Percentiles rank a stretch among this genome's conserved stretches.
Conservation (phyloP, 2,329 filamentous ascomycete species). For the Myotisia sp. region DNA sequence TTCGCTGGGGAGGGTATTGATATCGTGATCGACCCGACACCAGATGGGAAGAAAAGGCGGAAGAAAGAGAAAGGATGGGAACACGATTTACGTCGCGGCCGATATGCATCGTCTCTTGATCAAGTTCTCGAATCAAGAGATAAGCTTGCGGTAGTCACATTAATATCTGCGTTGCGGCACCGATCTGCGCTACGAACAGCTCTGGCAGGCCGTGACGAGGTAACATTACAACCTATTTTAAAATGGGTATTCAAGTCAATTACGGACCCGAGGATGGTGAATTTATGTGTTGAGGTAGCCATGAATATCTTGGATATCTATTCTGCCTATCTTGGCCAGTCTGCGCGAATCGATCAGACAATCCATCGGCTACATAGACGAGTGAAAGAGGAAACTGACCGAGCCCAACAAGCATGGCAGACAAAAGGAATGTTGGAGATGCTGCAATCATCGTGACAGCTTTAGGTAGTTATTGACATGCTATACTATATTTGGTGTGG, state of each 20-base stretch:
- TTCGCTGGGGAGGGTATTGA: constrained; percentile 73
- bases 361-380: constrained; percentile 55
- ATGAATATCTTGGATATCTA: constrained; percentile 79
- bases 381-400: constrained; percentile 65
- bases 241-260: constrained; percentile 72
- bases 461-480: neutral
- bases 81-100: constrained; percentile 59
- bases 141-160: constrained; percentile 53
- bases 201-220: constrained; percentile 66
- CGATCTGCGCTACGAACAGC: constrained; percentile 71
- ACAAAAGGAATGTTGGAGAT: constrained; percentile 82
- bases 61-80: constrained; percentile 67
- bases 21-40: constrained; percentile 61
- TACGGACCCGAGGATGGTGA: constrained; percentile 65
- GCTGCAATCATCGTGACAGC: constrained; percentile 29
- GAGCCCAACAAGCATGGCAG: constrained; percentile 66
- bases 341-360: constrained; percentile 54
- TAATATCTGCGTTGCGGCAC: constrained; percentile 74
- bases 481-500: too few species aligned
- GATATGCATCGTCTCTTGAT: constrained; percentile 67
- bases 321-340: constrained; percentile 60
- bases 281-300: constrained; percentile 67
- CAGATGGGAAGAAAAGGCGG: constrained; percentile 47
- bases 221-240: constrained; percentile 65
- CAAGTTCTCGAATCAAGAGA: constrained; percentile 50